phyloP scores from a whole-genome alignment of 1,284 basidiomycete genomes.

The Microbotryum lychnidis-dioicae region DNA sequence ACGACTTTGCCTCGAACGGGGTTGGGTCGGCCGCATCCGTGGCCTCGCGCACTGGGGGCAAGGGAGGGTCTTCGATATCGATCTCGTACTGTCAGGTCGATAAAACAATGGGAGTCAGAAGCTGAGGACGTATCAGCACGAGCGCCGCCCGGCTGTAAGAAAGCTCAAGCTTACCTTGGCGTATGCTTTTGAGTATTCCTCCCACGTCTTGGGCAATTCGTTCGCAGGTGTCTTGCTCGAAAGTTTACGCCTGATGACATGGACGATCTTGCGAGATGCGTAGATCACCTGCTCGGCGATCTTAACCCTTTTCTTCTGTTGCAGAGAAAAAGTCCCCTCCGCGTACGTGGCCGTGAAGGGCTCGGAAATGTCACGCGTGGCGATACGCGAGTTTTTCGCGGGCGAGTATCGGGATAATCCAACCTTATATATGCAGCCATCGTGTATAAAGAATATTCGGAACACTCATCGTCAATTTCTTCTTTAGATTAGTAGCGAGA shows the following conservation, averaged over 20 bases:
- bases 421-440: too few species aligned
- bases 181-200: slow-evolving; percentile 30
- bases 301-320: neutral
- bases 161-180: slow-evolving; percentile 18
- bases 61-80: slow-evolving; percentile 32
- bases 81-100: slow-evolving; percentile 17
- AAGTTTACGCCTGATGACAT: slow-evolving; percentile 19
- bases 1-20: slow-evolving; percentile 22
- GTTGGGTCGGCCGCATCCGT: slow-evolving; percentile 4
- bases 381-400: too few species aligned
- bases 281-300: slow-evolving; percentile 5
- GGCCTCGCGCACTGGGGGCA: slow-evolving; percentile 12
- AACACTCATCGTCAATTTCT: too few species aligned
- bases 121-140: neutral
- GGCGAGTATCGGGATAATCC: too few species aligned
- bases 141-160: neutral
- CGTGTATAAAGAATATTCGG: too few species aligned
- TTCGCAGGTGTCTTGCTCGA: slow-evolving; percentile 31
- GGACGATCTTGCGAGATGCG: neutral
- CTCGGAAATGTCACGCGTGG: too few species aligned
- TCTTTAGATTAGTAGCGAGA: too few species aligned
- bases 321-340: neutral
- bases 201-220: slow-evolving; percentile 32
- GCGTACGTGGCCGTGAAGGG: too few species aligned
- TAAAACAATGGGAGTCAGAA: neutral